Evolutionary conservation across 306 rosid genomes (phyloP).

Genomic region (Prunus dulcis): DNA sequence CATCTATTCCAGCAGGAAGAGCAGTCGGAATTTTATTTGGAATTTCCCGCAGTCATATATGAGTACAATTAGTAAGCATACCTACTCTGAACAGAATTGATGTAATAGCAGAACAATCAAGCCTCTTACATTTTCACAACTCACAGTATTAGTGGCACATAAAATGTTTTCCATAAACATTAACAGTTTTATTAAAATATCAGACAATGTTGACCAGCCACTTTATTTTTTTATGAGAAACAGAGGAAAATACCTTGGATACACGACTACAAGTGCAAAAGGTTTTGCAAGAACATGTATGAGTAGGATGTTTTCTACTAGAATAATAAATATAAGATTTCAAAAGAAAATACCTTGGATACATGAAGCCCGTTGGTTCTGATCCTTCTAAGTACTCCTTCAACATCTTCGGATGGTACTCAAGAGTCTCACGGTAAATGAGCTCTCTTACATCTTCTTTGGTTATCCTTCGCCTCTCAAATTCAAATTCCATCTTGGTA

Average conservation of each 20-base stretch:
- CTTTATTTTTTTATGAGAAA: background rate
- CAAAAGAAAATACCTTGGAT: conserved; percentile 73
- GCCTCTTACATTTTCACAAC: background rate
- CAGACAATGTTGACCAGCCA: background rate
- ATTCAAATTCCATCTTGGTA: conserved; percentile 99
- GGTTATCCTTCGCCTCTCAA: conserved; percentile 96
- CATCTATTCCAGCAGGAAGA: background rate
- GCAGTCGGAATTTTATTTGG: background rate
- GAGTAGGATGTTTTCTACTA: background rate
- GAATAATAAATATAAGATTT: background rate
- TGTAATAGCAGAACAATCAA: background rate
- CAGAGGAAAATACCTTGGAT: too few relatives aligned
- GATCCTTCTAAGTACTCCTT: conserved; percentile 92
- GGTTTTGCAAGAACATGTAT: background rate
- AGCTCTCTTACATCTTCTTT: conserved; percentile 99
- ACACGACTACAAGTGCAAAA: background rate
- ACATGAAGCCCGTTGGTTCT: conserved; percentile 95
- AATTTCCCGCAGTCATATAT: background rate
- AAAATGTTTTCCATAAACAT: too few relatives aligned
- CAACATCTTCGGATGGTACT: conserved; percentile 96
- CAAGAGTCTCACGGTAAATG: conserved; percentile 87
- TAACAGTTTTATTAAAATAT: background rate
- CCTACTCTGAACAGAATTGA: background rate
- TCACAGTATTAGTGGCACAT: background rate
- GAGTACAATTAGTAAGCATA: conserved; percentile 1